phyloP scores from a whole-genome alignment of 768 basidiomycete genomes.

The Lactarius hatsudake region DNA sequence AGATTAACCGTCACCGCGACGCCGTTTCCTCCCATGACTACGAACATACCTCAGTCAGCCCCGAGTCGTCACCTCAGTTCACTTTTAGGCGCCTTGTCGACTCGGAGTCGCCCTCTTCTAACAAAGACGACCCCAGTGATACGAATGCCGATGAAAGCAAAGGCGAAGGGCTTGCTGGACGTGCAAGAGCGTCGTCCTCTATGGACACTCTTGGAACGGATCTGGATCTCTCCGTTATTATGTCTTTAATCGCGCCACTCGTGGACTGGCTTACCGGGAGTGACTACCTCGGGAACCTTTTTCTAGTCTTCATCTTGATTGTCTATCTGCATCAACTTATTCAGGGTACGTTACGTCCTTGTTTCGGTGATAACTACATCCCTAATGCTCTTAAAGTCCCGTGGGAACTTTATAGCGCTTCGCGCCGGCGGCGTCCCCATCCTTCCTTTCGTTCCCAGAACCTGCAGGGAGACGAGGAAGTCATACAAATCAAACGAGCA shows the following conservation, averaged over 20 bases:
- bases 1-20: neutral
- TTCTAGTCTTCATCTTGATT: constrained; percentile 65
- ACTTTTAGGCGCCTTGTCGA: constrained; percentile 5
- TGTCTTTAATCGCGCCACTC: constrained; percentile 71
- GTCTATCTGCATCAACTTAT: constrained; percentile 82
- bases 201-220: constrained; percentile 53
- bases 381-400: constrained; percentile 46
- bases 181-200: neutral
- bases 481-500: constrained; percentile 44
- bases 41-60: neutral
- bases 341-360: constrained; percentile 50
- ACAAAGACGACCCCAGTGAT: constrained; percentile 18
- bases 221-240: constrained; percentile 65
- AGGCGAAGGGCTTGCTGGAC: neutral
- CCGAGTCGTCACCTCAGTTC: constrained; percentile 1
- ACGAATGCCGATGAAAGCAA: constrained; percentile 20
- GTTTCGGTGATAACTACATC: neutral
- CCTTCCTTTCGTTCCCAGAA: constrained; percentile 26
- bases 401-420: constrained; percentile 60
- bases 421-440: constrained; percentile 46
- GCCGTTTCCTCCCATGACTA: neutral
- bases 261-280: constrained; percentile 81
- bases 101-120: constrained; percentile 8
- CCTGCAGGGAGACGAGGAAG: constrained; percentile 28
- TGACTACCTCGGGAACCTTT: constrained; percentile 69